phyloP scores from a whole-genome alignment of 2,329 filamentous ascomycete species.

The Xylariales sp. region DNA sequence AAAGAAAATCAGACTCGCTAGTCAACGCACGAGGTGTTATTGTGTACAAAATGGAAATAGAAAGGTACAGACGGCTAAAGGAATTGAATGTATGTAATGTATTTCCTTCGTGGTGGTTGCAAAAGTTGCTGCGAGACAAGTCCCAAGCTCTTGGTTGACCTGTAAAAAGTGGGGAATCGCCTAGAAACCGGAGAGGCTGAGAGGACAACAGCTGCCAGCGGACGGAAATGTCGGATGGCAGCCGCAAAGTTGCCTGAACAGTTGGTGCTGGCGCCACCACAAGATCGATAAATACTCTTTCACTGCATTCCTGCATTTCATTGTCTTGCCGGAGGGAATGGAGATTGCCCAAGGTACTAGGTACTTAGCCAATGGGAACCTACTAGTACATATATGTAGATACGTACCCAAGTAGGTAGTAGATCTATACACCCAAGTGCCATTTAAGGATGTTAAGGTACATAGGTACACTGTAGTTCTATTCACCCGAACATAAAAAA shows the following conservation, averaged over 20 bases:
- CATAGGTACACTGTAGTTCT: not conserved
- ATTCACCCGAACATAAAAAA: too few species aligned
- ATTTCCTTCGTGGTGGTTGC: conserved; percentile 44
- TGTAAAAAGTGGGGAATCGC: conserved; percentile 41
- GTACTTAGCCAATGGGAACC: too few species aligned
- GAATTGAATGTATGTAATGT: conserved; percentile 17
- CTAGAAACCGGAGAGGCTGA: conserved; percentile 33
- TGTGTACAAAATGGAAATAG: conserved; percentile 34
- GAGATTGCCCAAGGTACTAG: not conserved
- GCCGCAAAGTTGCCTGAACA: conserved; percentile 16
- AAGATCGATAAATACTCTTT: not conserved
- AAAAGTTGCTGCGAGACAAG: conserved; percentile 44
- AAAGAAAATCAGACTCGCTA: conserved; percentile 26
- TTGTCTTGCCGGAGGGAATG: too few species aligned
- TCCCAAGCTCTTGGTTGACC: conserved; percentile 45
- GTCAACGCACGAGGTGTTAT: conserved; percentile 25
- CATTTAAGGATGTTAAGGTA: too few species aligned
- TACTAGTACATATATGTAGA: not conserved
- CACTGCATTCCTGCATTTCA: not conserved
- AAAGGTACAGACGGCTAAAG: conserved; percentile 31
- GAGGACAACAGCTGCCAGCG: conserved; percentile 28
- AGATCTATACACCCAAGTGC: not conserved
- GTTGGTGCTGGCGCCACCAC: conserved; percentile 18
- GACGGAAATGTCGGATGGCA: conserved; percentile 2
- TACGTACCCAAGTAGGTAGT: not conserved